These are phyloP conservation scores for Ceratocystis colombiana DNA, from an alignment of 2,329 filamentous ascomycete genomes.

Conservation along the genomic window DNA sequence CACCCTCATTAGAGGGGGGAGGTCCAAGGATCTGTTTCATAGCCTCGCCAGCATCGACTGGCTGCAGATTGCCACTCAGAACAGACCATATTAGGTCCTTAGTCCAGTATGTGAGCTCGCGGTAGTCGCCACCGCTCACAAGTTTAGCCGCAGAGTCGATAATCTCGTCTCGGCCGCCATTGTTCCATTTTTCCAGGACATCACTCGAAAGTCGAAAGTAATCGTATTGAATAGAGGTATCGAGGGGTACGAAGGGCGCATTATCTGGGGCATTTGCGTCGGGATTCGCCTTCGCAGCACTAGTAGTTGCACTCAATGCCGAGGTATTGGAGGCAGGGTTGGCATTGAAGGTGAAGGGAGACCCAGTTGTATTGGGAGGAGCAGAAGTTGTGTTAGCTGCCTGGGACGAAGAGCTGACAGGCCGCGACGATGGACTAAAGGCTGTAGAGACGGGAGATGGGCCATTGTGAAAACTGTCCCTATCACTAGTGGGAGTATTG, in stretches of 20 bases:
- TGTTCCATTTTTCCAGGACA: constrained; percentile 56
- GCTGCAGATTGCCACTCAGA: constrained; percentile 56
- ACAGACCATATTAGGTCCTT: constrained; percentile 76
- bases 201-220: constrained; percentile 54
- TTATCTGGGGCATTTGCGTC: constrained; percentile 7
- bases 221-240: constrained; percentile 17
- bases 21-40: constrained; percentile 64
- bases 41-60: constrained; percentile 58
- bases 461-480: constrained; percentile 17
- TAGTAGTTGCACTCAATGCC: constrained; percentile 13
- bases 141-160: constrained; percentile 55
- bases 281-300: not conserved
- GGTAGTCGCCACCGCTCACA: constrained; percentile 55
- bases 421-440: constrained; percentile 18
- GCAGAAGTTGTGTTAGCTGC: not conserved
- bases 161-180: constrained; percentile 55
- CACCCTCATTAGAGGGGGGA: constrained; percentile 43
- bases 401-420: constrained; percentile 25
- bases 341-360: constrained; percentile 18
- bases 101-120: constrained; percentile 61
- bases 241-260: constrained; percentile 16
- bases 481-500: constrained; percentile 3
- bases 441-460: constrained; percentile 21
- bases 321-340: constrained; percentile 26
- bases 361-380: not conserved